Evolutionary conservation across 805 yeast genomes (phyloP), one percentile per base, ranked within the genome.

Genomic region (Cyberlindnera maclurae): DNA sequence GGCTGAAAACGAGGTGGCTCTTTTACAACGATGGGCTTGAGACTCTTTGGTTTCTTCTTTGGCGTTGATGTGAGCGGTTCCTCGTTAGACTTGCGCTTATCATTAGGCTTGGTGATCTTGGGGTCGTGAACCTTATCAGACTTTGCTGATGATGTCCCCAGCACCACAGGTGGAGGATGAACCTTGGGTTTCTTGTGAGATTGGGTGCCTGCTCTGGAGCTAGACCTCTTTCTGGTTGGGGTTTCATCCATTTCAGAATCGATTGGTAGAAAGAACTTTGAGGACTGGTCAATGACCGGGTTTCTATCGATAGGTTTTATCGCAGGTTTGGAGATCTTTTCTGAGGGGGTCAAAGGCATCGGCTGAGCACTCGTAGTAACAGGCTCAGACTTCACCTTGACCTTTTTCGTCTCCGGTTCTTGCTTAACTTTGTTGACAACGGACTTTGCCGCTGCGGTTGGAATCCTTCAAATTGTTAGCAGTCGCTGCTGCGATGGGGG

Each of bases 321-420:
- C 10, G 32, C 12, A 2, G 45, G 38, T 29, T 42, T 38, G 20
- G 43, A 30, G 12, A 41, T 40, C 26, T 42, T 47, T 29, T 44
- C 45, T 3, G 18, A 26, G 6, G 55, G 55, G 1, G 55, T 51
- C 5, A 42, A 37, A 5, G 55, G 55, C 2, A 34, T 27, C 12
- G 18, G 15, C 32, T 36, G 32, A 20, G 11, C 24, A 4, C 15
- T 20, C 10, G 12, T 31, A 8, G 12, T 11, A 1, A 28, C 24
- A 9, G 53, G 49, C 31, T 51, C 54, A 4, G 31, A 3, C 33
- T 51, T 51, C 40, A 51, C 43, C 41, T 37, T 46, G 30, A 49
- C 50, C 3, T 48, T 50, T 16, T 48, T 44, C 42, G 34, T 40
- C 9, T 27, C n/a, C 12, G 36, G 24, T 16, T 35, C 31, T 12